Base-by-base conservation (phyloP, 148 eudicot species). In the Rhododendron mucronatum region DNA sequence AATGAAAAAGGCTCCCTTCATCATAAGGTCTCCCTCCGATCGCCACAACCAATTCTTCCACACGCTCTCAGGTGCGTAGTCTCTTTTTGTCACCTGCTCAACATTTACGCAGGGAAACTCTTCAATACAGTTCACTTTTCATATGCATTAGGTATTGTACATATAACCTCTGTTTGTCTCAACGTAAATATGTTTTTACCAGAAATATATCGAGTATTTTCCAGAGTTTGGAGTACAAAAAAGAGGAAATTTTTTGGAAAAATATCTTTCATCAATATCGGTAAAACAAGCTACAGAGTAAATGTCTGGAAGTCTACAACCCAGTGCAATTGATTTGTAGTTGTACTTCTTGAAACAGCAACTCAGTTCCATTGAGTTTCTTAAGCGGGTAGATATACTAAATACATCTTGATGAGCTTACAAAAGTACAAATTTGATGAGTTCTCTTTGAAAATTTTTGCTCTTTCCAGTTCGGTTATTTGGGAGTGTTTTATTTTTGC, bases 21-120 rank as follows among this genome's bases (percentile, higher is more conserved):
- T 28, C 88, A 92, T 39, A 41, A 90, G 75, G 85, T 92, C 94
- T 20, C 85, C 86, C 63, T 92, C 90, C 18, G 94, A 91, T 28
- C 86, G 87, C 94, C 94, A 92, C 77, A 86, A 41, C 94, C 94
- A 92, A 28, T 81, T 81, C 78, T 87, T 91, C 94, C 94, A 92
- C 80, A 13, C 94, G 37, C 87, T 91, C 80, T 91, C 88, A 0
- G 93, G 90, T n/a, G 92, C 87, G 7, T 88, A 87, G 59, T 88
- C 91, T 82, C 93, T 87, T 88, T 89, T 91, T 3, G 94, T 92
- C 78, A 92, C 92, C 94, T 92, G 79, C 39, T 30, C 39, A 28
- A 69, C 75, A 69, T 69, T 69, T 69, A 1, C 1, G 7, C 37
- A 13, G 37, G 2, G 20, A 13, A 69, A 69, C 16, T 69, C 39